Conservation (phyloP, 2,329 filamentous ascomycete species). For the Mollisiaceae sp. region DNA sequence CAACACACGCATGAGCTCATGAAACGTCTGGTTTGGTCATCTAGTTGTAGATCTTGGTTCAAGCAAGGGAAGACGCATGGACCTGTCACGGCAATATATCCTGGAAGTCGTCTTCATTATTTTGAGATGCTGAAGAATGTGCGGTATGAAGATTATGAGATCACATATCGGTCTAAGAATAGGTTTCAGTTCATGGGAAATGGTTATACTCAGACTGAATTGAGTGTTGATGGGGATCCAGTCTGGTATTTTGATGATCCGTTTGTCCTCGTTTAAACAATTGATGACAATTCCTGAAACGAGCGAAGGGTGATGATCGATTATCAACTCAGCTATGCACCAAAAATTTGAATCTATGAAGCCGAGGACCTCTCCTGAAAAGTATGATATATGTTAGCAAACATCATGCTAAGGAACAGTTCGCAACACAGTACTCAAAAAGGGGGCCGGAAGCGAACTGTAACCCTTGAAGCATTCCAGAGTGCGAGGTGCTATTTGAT, state of each 20-base stretch:
- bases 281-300: not conserved
- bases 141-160: constrained; percentile 51
- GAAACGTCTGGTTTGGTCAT: constrained; percentile 38
- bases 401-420: too few species aligned
- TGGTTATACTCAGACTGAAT: constrained; percentile 42
- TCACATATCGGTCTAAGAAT: constrained; percentile 41
- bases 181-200: constrained; percentile 47
- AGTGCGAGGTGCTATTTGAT: too few species aligned
- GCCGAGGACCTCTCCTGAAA: not conserved
- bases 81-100: constrained; percentile 49
- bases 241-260: constrained; percentile 44
- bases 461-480: not conserved
- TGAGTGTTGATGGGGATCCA: constrained; percentile 46
- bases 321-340: not conserved
- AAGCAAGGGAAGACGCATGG: constrained; percentile 33
- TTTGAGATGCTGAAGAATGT: constrained; percentile 47
- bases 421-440: too few species aligned
- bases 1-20: constrained; percentile 43
- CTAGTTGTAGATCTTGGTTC: constrained; percentile 38
- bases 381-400: too few species aligned
- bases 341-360: not conserved
- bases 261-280: constrained; percentile 11
- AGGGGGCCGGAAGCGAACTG: too few species aligned
- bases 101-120: constrained; percentile 56
- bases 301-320: not conserved